Evolutionary conservation across 768 basidiomycete genomes (phyloP).

Genomic region (Lactarius evosmus): DNA sequence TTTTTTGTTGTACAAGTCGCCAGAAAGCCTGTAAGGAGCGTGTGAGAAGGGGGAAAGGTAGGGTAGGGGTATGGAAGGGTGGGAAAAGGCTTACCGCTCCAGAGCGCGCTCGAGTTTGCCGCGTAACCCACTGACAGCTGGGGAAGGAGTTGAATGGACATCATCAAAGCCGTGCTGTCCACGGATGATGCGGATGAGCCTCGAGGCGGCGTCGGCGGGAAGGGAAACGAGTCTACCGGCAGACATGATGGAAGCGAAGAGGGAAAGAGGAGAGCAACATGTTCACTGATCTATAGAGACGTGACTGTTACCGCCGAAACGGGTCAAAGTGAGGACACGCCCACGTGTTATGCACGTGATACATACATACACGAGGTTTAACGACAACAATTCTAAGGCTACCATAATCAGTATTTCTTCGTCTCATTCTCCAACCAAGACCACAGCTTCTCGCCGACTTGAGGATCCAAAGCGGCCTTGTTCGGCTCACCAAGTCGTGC

Average conservation of each 20-base stretch:
- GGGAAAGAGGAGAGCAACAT: neutral
- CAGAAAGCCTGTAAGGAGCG: constrained; percentile 23
- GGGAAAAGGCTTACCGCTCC: constrained; percentile 17
- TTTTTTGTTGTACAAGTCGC: constrained; percentile 33
- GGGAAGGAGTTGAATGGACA: neutral
- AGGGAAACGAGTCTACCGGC: neutral
- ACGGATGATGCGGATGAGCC: constrained; percentile 16
- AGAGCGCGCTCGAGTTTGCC: constrained; percentile 26
- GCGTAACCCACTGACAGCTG: constrained; percentile 12
- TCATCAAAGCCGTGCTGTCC: constrained; percentile 19
- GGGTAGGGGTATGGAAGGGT: neutral
- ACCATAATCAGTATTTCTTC: neutral
- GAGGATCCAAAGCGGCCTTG: constrained; percentile 27
- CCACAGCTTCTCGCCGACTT: constrained; percentile 34
- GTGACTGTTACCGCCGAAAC: no score
- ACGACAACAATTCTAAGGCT: no score
- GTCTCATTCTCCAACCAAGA: constrained; percentile 34
- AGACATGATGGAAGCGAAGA: constrained; percentile 1
- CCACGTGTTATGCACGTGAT: neutral
- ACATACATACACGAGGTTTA: no score
- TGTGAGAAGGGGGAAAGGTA: no score
- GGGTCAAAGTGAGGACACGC: neutral
- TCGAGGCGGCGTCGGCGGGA: neutral
- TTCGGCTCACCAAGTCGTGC: constrained; percentile 29
- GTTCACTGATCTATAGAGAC: no score